A percentile compares a stretch with the other conserved stretches of the same genome.
These are phyloP conservation scores for Leccinum subfulvum DNA, from an alignment of 1,284 basidiomycete species.

Conservation along the genomic window DNA sequence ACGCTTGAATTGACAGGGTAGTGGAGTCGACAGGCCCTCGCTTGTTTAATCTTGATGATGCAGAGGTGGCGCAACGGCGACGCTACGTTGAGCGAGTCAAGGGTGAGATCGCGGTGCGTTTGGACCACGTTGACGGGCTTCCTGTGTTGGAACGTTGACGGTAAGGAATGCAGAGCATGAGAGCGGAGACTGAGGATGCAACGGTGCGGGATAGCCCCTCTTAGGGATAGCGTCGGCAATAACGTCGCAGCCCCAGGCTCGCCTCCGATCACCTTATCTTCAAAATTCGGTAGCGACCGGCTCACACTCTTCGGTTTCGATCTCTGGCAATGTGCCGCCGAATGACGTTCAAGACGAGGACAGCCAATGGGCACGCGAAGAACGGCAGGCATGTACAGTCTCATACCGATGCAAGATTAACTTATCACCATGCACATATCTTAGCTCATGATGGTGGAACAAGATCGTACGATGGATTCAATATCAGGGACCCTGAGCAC, in stretches of 20 bases:
- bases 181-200: constrained; percentile 42
- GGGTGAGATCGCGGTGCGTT: constrained; percentile 73
- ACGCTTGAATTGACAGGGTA: constrained; percentile 46
- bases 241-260: constrained; percentile 9
- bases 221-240: neutral
- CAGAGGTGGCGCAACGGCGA: constrained; percentile 70
- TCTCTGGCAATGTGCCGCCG: constrained; percentile 13
- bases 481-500: constrained; percentile 83
- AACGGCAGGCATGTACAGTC: constrained; percentile 63
- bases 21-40: constrained; percentile 80
- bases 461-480: constrained; percentile 82
- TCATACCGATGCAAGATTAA: neutral
- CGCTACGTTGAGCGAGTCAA: constrained; percentile 74
- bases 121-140: constrained; percentile 2
- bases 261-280: constrained; percentile 18
- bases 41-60: constrained; percentile 77
- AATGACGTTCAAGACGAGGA: constrained; percentile 58
- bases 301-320: constrained; percentile 16
- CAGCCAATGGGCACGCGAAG: constrained; percentile 76
- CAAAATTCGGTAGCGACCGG: constrained; percentile 12
- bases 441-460: constrained; percentile 80
- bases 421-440: neutral
- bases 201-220: constrained; percentile 18
- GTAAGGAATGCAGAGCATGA: constrained; percentile 63
- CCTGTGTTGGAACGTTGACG: constrained; percentile 18